A percentile compares a stretch with the other conserved stretches of the same genome.
phyloP scores from a whole-genome alignment of 768 basidiomycete species.

The Mycena leptocephala region DNA sequence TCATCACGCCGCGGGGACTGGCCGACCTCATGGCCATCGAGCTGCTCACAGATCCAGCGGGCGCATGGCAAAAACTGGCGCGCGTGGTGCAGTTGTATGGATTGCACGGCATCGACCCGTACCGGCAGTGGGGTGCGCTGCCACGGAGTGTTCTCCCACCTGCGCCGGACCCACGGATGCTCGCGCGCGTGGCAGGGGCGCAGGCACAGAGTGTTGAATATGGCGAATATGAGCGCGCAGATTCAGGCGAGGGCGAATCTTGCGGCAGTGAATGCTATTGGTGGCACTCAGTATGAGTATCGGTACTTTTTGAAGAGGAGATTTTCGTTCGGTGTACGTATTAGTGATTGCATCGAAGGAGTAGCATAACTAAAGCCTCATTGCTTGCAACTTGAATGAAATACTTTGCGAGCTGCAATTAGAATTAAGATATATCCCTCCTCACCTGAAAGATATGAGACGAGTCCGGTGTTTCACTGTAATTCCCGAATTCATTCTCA shows the following conservation, averaged over 20 bases:
- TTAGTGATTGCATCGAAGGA: too few species aligned
- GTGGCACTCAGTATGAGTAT: not conserved
- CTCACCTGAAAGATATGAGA: too few species aligned
- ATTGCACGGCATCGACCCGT: not conserved
- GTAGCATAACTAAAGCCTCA: too few species aligned
- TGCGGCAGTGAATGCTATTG: slow-evolving; percentile 4
- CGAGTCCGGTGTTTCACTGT: too few species aligned
- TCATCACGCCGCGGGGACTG: slow-evolving; percentile 7
- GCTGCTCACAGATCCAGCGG: slow-evolving; percentile 5
- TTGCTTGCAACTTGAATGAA: too few species aligned
- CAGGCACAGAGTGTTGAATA: not conserved
- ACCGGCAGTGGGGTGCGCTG: not conserved
- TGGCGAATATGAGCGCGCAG: slow-evolving; percentile 1
- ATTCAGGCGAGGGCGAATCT: not conserved
- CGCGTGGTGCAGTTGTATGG: not conserved
- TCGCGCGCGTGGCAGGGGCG: slow-evolving; percentile 9
- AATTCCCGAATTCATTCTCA: too few species aligned
- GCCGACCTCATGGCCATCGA: not conserved
- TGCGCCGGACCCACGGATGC: slow-evolving; percentile 19
- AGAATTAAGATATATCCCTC: too few species aligned
- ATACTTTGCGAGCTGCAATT: too few species aligned
- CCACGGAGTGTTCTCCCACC: slow-evolving; percentile 18
- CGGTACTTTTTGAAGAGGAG: not conserved
- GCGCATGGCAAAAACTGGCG: not conserved
- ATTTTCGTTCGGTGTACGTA: too few species aligned